Conservation (phyloP, 2,329 filamentous ascomycete species). For the Lecanicillium sp. region DNA sequence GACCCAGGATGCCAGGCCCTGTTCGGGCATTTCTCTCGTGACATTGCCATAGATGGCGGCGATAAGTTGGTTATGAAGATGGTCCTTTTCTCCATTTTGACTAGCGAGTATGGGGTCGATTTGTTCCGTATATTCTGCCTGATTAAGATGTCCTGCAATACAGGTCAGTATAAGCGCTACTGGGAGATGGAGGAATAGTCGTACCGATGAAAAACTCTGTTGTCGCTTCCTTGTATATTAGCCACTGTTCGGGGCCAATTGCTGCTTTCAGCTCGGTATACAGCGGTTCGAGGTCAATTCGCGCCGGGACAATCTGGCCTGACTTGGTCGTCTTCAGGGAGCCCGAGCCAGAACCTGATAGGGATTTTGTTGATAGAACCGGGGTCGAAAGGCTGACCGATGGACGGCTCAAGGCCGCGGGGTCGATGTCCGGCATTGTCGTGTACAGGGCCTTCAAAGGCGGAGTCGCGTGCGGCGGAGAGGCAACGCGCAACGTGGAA, state of each 20-base stretch:
- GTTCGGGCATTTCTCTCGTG: conserved; percentile 59
- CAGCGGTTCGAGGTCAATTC: conserved; percentile 59
- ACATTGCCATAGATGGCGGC: conserved; percentile 61
- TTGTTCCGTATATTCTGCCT: conserved; percentile 48
- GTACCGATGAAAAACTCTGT: conserved; percentile 56
- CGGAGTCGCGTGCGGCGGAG: conserved; percentile 38
- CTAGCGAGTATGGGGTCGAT: conserved; percentile 53
- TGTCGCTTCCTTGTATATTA: conserved; percentile 53
- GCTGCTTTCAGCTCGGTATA: conserved; percentile 53
- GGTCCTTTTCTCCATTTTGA: conserved; percentile 48
- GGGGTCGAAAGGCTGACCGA: conserved; percentile 50
- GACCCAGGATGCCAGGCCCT: conserved; percentile 61
- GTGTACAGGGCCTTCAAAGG: conserved; percentile 19
- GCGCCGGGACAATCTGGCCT: conserved; percentile 53
- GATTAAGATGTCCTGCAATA: conserved; percentile 50
- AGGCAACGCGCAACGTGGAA: conserved; percentile 36
- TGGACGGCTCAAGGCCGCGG: conserved; percentile 57
- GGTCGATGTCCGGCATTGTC: conserved; percentile 62
- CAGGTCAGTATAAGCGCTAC: conserved; percentile 20
- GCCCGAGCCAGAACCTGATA: conserved; percentile 42
- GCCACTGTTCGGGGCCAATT: conserved; percentile 55
- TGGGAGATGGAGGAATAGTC: not conserved
- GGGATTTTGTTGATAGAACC: conserved; percentile 47
- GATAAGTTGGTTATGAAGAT: conserved; percentile 61
- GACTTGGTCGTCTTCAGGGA: conserved; percentile 47